phyloP scores from a whole-genome alignment of 164 flowering plant species.

The Annona cherimola region DNA sequence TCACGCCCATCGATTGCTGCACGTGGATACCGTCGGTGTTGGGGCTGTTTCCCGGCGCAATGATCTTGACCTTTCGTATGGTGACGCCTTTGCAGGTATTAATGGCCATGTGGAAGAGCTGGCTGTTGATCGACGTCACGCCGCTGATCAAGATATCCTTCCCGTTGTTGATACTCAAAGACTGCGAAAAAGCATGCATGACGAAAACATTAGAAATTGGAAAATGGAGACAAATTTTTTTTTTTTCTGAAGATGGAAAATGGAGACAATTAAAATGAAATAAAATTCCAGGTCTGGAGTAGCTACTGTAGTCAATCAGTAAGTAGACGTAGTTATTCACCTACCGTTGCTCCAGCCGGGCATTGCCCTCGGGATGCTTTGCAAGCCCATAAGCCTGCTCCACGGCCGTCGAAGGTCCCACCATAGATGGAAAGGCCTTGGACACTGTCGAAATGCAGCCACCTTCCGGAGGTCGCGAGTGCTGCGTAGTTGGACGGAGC shows the following conservation, averaged over 20 bases:
- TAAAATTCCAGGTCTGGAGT: too few species aligned
- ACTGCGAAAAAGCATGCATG: constrained; percentile 7
- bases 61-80: constrained; percentile 16
- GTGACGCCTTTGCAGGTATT: constrained; percentile 18
- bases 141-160: constrained; percentile 21
- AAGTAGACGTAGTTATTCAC: background rate
- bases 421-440: constrained; percentile 19
- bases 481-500: constrained; percentile 15
- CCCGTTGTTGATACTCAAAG: constrained; percentile 12
- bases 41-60: constrained; percentile 23
- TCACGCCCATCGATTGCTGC: constrained; percentile 16
- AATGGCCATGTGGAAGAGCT: constrained; percentile 20
- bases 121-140: constrained; percentile 26
- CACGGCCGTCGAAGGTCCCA: constrained; percentile 21
- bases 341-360: constrained; percentile 25
- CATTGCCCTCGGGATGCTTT: constrained; percentile 7
- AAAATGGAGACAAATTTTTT: too few species aligned
- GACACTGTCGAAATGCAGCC: constrained; percentile 21
- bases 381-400: constrained; percentile 23
- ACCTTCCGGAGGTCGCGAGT: constrained; percentile 8
- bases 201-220: too few species aligned
- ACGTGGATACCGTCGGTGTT: constrained; percentile 35
- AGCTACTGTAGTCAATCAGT: too few species aligned
- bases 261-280: background rate
- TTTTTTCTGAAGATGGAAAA: too few species aligned